Evolutionary conservation across 495 filamentous ascomycete species (phyloP).

Genomic region (Pyrenula aspistea): DNA sequence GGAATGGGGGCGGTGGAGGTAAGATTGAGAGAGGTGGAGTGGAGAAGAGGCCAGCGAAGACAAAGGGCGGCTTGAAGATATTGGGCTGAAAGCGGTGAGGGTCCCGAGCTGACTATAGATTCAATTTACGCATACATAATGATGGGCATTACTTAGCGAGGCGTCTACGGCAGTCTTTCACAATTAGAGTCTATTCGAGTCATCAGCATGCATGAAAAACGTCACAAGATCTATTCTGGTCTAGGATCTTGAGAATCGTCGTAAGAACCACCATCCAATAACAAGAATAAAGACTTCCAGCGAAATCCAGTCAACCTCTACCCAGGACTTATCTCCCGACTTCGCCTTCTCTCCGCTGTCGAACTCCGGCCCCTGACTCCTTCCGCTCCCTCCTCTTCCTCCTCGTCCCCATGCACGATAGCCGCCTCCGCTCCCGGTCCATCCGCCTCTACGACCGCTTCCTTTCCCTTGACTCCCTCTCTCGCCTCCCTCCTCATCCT

Average conservation of each 20-base stretch:
- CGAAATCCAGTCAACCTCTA: too few relatives aligned
- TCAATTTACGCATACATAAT: too few relatives aligned
- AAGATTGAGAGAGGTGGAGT: constrained; percentile 51
- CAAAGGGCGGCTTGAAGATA: constrained; percentile 65
- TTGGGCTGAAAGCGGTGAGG: constrained; percentile 51
- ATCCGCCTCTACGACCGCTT: constrained; percentile 10
- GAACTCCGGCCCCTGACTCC: constrained; percentile 8
- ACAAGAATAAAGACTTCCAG: too few relatives aligned
- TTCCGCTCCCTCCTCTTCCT: constrained; percentile 4
- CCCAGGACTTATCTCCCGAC: neutral
- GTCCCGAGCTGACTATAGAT: too few relatives aligned
- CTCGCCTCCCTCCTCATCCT: constrained; percentile 71
- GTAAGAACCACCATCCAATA: too few relatives aligned
- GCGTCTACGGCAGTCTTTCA: too few relatives aligned
- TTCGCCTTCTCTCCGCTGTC: constrained; percentile 3
- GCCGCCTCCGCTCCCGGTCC: neutral
- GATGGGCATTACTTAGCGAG: too few relatives aligned
- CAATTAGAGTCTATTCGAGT: too few relatives aligned
- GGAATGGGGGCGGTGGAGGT: constrained; percentile 16
- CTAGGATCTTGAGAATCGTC: too few relatives aligned
- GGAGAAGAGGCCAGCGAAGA: constrained; percentile 67
- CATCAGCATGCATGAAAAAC: too few relatives aligned
- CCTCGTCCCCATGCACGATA: neutral
- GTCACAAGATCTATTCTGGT: too few relatives aligned
- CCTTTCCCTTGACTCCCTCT: constrained; percentile 2